phyloP scores from a whole-genome alignment of 2,329 filamentous ascomycete species.

The Gaeumannomyces sp. region DNA sequence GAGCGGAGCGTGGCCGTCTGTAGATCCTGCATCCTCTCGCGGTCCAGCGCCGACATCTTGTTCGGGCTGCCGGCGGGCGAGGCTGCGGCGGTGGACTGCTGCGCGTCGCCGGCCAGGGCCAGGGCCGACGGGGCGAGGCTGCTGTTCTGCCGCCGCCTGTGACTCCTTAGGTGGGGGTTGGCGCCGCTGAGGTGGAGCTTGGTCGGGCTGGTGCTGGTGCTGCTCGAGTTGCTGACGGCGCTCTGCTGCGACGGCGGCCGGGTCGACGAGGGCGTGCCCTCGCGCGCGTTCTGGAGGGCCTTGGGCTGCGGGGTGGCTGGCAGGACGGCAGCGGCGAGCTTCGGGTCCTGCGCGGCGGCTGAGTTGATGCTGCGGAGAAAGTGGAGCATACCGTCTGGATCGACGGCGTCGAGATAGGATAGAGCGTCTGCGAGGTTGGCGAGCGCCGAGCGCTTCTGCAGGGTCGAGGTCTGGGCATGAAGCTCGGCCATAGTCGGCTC shows the following conservation, averaged over 20 bases:
- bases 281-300: constrained; percentile 24
- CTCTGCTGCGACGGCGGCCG: neutral
- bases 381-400: constrained; percentile 86
- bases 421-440: constrained; percentile 81
- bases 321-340: constrained; percentile 49
- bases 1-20: constrained; percentile 44
- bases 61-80: constrained; percentile 13
- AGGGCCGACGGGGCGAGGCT: constrained; percentile 21
- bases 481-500: constrained; percentile 81
- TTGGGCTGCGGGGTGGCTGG: constrained; percentile 28
- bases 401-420: constrained; percentile 73
- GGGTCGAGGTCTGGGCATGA: constrained; percentile 66
- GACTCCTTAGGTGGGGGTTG: constrained; percentile 79
- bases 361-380: constrained; percentile 72
- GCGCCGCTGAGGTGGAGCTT: constrained; percentile 74
- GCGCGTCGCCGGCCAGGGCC: constrained; percentile 18
- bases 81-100: neutral
- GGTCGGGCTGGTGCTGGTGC: constrained; percentile 31
- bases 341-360: constrained; percentile 64
- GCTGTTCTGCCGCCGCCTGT: constrained; percentile 57
- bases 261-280: constrained; percentile 36
- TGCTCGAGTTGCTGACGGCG: neutral
- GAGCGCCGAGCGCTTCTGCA: constrained; percentile 73
- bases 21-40: constrained; percentile 32
- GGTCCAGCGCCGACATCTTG: constrained; percentile 16